Base-by-base conservation (phyloP, 2,329 filamentous ascomycete genomes). In the Phoma sp. region DNA sequence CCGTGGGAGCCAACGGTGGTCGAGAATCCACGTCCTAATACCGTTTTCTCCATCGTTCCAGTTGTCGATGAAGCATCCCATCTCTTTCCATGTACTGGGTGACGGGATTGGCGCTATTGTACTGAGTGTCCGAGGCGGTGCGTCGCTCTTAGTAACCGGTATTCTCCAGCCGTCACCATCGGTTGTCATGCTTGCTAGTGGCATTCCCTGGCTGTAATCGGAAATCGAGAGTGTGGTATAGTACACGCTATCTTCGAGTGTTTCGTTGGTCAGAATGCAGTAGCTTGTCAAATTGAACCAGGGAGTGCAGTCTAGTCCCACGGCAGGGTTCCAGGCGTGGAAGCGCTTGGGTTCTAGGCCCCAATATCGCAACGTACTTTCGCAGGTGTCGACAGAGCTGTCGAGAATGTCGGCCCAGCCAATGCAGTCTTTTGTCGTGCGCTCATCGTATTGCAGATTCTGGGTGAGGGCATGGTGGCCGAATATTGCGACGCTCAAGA, bases 261-360 rank as follows among this genome's bases (percentile, higher is more conserved):
- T 25, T 6, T 25, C 35, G 22, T 41, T 35, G 8, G 45, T 55
- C 3, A 38, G 4, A 22, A 55, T 19, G 31, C 52, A 55, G 41
- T 55, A 55, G 24, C 33, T 39, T 2, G n/a, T 43, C 4, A 15
- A 1, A 10, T 31, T 32, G 29, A 21, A 25, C 52, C 46, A 50
- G 1, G 52, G 45, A 5, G 6, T 37, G 46, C 52, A 55, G 31
- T 50, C 40, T 1, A 46, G 36, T 15, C 52, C 52, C 4, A 55
- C 52, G 10, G 31, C 31, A 1, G 52, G 52, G 32, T 55, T 55
- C 52, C 52, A 55, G 29, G 40, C 41, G 19, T 40, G 46, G 41
- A 55, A 55, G 3, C 33, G 40, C 9, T 22, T 19, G 1, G 46
- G 52, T 1, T 50, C 35, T 5, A 46, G 1, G 4, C 7, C 10